A percentile compares a stretch with the other conserved stretches of the same genome.
These are phyloP conservation scores for Trichocladium antarcticum DNA, from an alignment of 495 filamentous ascomycete species.

Conservation along the genomic window DNA sequence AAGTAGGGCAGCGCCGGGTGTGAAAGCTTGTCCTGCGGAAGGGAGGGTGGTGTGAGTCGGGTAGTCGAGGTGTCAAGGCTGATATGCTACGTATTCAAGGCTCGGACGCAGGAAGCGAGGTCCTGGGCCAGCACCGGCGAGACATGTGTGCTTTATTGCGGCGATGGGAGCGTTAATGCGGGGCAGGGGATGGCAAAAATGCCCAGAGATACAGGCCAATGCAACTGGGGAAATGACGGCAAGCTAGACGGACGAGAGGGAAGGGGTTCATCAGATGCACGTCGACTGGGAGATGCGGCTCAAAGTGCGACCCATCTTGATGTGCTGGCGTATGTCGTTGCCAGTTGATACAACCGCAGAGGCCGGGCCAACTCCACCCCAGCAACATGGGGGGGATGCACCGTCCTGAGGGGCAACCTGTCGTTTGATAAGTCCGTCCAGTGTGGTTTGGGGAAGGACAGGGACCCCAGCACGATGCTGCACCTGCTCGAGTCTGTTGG, in stretches of 20 bases:
- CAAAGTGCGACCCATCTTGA: conserved; percentile 58
- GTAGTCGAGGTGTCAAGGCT: conserved; percentile 30
- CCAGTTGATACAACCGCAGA: conserved; percentile 62
- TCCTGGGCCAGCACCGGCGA: conserved; percentile 42
- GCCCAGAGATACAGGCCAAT: conserved; percentile 34
- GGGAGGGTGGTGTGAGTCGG: conserved; percentile 28
- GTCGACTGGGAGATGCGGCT: conserved; percentile 47
- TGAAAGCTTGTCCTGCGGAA: conserved; percentile 34
- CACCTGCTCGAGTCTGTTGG: conserved; percentile 28
- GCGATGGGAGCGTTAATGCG: conserved; percentile 39
- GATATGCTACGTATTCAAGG: conserved; percentile 42
- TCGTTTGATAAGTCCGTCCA: conserved; percentile 36
- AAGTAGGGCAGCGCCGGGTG: conserved; percentile 26
- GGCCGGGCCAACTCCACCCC: conserved; percentile 52
- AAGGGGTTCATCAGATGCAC: conserved; percentile 43
- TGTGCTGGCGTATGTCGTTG: conserved; percentile 83
- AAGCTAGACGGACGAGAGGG: conserved; percentile 36
- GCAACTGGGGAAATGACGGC: conserved; percentile 32
- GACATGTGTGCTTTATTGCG: conserved; percentile 54
- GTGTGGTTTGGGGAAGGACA: conserved; percentile 27
- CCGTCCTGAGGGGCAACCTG: conserved; percentile 36
- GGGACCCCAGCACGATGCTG: conserved; percentile 33
- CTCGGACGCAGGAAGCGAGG: conserved; percentile 33
- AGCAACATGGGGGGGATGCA: conserved; percentile 41
- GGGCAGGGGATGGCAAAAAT: conserved; percentile 36